Base-by-base conservation (phyloP, 1,284 basidiomycete genomes). In the Tilletia indica region DNA sequence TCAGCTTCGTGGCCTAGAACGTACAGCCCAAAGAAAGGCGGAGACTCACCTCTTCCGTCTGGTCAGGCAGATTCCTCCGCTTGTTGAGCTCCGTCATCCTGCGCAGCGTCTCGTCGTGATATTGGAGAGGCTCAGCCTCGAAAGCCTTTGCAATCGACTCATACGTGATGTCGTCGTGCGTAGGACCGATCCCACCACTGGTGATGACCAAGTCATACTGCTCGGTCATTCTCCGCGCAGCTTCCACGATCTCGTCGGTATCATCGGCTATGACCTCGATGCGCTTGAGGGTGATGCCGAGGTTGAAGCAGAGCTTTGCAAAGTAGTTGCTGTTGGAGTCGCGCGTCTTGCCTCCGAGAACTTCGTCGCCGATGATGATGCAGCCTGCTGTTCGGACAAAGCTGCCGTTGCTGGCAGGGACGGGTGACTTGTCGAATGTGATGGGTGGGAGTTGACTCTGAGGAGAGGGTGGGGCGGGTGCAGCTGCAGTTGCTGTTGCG, bases 241-340 rank as follows among this genome's bases (percentile, higher is more conserved):
- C 93, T 82, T 96, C 93, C 72, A 93, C 87, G 75, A 97, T 97
- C 82, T 94, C 91, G 11, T 89, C 89, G 81, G 94, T 91, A 70
- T 94, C 91, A 81, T 97, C 95, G 0, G 95, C 87, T 68, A 98
- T 91, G 68, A 97, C 93, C 80, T 97, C 93, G 80, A 97, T 90
- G n/a, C 77, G 71, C 25, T 87, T 85, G 73, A 82, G 66, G 31
- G 82, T 78, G 58, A 83, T 79, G 11, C 82, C 82, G 0, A 78
- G 74, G 54, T 79, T 76, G 68, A 84, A 84, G 68, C 82, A 84
- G 70, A 79, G 78, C 68, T 80, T 79, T n/a, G 87, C 87, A 73
- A 86, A 77, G 68, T 84, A 85, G 75, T 85, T 80, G 0, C 90
- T 91, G 84, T 97, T 97, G 21, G 89, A 88, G 85, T 97, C 94